Conservation (phyloP, 106 monocot species). For the Acorus calamus region DNA sequence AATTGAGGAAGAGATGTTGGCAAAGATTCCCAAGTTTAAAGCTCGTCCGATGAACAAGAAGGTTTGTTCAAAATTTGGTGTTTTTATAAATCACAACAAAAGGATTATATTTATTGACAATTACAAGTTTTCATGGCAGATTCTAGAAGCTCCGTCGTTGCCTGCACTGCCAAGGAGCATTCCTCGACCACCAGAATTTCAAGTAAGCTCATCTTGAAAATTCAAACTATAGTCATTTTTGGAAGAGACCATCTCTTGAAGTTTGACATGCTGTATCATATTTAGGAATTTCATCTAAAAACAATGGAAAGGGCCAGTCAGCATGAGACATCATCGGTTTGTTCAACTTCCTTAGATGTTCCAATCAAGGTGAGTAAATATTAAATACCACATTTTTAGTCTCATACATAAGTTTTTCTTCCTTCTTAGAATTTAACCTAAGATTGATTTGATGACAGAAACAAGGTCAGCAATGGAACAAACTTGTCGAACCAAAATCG, state of each 20-base stretch:
- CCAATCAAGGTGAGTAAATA: constrained; percentile 28
- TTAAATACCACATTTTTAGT: background rate
- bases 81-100: no score
- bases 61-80: constrained; percentile 20
- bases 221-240: background rate
- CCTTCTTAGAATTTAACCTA: background rate
- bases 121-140: constrained; percentile 14
- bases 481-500: constrained; percentile 64
- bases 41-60: constrained; percentile 85
- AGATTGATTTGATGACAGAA: constrained; percentile 24
- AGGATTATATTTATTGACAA: no score
- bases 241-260: background rate
- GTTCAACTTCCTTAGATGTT: constrained; percentile 29
- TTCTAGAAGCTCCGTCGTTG: constrained; percentile 43
- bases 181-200: constrained; percentile 52
- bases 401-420: background rate
- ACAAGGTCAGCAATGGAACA: constrained; percentile 31
- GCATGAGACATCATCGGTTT: constrained; percentile 40
- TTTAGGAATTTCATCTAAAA: constrained; percentile 74
- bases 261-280: background rate
- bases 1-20: constrained; percentile 82
- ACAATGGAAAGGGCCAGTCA: constrained; percentile 73
- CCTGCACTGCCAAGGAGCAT: constrained; percentile 38
- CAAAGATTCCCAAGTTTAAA: constrained; percentile 92
- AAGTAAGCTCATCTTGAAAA: constrained; percentile 20